Evolutionary conservation across 2,329 filamentous ascomycete genomes (phyloP).

Genomic region (Nothophaeocryptopus gaeumannii): DNA sequence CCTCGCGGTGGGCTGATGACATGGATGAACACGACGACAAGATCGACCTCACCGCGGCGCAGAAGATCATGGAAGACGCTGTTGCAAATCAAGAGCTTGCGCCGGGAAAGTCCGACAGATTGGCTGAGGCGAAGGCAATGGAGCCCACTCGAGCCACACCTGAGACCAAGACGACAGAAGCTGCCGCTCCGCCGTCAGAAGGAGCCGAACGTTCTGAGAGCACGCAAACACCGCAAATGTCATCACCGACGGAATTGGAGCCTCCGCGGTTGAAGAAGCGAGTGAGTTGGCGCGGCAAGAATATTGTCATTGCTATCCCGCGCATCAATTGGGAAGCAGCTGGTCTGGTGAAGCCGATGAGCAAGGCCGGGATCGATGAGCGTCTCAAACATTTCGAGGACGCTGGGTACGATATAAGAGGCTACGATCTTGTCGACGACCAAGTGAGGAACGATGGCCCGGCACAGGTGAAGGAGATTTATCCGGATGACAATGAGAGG

Average conservation of each 20-base stretch:
- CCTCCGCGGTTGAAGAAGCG: constrained; percentile 44
- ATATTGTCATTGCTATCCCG: constrained; percentile 46
- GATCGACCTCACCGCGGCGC: constrained; percentile 3
- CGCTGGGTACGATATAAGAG: constrained; percentile 65
- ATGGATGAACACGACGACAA: constrained; percentile 12
- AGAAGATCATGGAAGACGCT: constrained; percentile 6
- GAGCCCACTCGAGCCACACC: background rate
- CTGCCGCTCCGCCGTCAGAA: background rate
- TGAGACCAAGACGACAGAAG: background rate
- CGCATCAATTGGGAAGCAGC: constrained; percentile 42
- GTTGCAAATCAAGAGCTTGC: constrained; percentile 4
- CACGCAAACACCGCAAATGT: constrained; percentile 4
- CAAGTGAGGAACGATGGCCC: constrained; percentile 22
- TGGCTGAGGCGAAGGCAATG: constrained; percentile 2
- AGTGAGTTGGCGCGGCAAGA: constrained; percentile 46
- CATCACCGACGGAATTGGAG: constrained; percentile 21
- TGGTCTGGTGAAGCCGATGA: constrained; percentile 44
- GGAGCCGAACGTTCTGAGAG: background rate
- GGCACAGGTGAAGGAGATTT: constrained; percentile 64
- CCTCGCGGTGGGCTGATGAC: constrained; percentile 31
- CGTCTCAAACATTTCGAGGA: constrained; percentile 67
- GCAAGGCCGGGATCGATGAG: constrained; percentile 53
- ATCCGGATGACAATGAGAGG: constrained; percentile 56
- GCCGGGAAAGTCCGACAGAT: background rate
- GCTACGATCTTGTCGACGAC: constrained; percentile 62